Evolutionary conservation across 768 basidiomycete species (phyloP).

Genomic region (Boletus vermiculosoides): DNA sequence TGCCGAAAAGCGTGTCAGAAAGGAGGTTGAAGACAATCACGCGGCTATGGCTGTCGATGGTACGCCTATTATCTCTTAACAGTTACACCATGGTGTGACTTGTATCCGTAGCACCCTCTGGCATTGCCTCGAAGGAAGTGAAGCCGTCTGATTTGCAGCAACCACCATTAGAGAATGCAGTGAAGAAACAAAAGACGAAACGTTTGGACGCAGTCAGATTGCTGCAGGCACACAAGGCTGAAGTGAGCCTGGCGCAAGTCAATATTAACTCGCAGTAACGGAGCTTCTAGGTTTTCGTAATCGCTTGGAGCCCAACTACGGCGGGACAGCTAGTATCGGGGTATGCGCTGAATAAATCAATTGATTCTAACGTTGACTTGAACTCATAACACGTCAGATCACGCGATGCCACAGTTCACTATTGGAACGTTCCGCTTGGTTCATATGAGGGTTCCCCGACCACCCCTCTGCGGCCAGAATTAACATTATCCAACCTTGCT

Average conservation of each 20-base stretch:
- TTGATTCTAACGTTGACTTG: constrained; percentile 1
- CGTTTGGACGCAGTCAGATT: constrained; percentile 43
- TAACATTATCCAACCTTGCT: constrained; percentile 49
- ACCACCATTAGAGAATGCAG: constrained; percentile 14
- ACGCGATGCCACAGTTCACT: constrained; percentile 69
- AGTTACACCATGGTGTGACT: constrained; percentile 21
- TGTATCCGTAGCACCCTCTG: constrained; percentile 14
- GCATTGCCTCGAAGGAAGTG: constrained; percentile 17
- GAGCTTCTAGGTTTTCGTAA: constrained; percentile 66
- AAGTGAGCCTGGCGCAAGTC: constrained; percentile 39
- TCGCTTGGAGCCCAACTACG: constrained; percentile 71
- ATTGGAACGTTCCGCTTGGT: constrained; percentile 63
- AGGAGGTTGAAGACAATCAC: constrained; percentile 41
- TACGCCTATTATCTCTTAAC: constrained; percentile 26
- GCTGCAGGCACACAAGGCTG: constrained; percentile 59
- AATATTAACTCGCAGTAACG: constrained; percentile 6
- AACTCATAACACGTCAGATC: constrained; percentile 45
- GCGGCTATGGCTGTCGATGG: constrained; percentile 43
- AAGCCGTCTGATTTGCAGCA: constrained; percentile 23
- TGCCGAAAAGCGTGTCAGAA: constrained; percentile 63
- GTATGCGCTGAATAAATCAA: constrained; percentile 38
- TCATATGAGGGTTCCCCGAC: constrained; percentile 19
- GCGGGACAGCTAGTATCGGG: constrained; percentile 68
- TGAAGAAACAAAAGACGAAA: constrained; percentile 38
- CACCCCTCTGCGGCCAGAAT: constrained; percentile 34